Evolutionary conservation across 768 basidiomycete species (phyloP).

Genomic region (Calocera viscosa): DNA sequence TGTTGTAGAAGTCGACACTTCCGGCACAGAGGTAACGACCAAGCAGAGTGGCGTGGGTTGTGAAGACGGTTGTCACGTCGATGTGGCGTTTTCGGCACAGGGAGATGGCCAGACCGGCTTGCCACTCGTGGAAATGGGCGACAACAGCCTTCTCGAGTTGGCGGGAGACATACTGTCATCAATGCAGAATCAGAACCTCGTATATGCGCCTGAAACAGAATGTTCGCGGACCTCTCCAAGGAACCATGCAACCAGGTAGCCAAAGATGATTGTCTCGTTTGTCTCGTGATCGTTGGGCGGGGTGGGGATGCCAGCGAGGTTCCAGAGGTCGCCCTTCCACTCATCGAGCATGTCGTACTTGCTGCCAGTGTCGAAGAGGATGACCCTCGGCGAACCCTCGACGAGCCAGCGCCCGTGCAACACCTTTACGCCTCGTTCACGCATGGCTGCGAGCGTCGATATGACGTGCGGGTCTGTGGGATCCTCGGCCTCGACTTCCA

Average conservation of each 20-base stretch:
- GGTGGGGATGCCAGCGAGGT: constrained; percentile 91
- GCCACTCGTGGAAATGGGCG: constrained; percentile 99
- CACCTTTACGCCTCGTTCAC: constrained; percentile 77
- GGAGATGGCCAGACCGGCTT: constrained; percentile 89
- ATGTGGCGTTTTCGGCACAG: constrained; percentile 92
- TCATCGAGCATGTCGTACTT: constrained; percentile 83
- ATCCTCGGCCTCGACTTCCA: constrained; percentile 95
- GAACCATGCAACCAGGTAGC: constrained; percentile 98
- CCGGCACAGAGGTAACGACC: constrained; percentile 98
- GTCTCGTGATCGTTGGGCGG: constrained; percentile 96
- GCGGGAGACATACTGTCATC: constrained; percentile 56
- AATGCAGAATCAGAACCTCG: constrained; percentile 11
- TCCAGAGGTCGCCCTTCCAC: constrained; percentile 99
- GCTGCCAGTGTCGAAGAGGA: constrained; percentile 90
- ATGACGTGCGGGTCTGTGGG: constrained; percentile 69
- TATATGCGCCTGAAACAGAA: constrained; percentile 19
- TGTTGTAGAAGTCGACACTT: constrained; percentile 98
- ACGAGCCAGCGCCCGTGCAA: constrained; percentile 98
- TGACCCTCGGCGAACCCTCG: constrained; percentile 88
- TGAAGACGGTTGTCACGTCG: constrained; percentile 97
- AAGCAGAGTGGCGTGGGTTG: constrained; percentile 94
- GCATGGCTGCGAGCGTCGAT: constrained; percentile 70
- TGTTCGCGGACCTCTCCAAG: constrained; percentile 70
- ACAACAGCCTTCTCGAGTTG: constrained; percentile 75
- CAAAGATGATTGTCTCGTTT: constrained; percentile 95